Percentiles rank a stretch among this genome's conserved stretches.
Evolutionary conservation across 805 yeast genomes (phyloP).

Genomic region (Yarrowia divulgata): DNA sequence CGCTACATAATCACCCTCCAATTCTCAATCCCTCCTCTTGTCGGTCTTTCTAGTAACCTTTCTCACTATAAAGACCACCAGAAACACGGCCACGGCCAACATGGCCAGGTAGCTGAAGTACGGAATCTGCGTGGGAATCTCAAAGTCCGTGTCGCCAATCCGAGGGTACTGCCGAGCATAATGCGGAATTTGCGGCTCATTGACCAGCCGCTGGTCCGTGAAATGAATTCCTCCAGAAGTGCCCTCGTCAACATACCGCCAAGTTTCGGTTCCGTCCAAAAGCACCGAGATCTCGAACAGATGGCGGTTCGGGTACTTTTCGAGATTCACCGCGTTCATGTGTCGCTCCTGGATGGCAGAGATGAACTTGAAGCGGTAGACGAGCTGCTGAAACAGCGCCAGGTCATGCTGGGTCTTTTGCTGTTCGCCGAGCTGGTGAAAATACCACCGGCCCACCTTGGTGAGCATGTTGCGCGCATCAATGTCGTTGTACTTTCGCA

Average conservation of each 20-base stretch:
- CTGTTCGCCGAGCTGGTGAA: conserved; percentile 10
- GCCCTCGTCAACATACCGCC: background rate
- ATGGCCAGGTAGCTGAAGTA: background rate
- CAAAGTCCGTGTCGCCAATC: conserved; percentile 11
- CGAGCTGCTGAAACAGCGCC: conserved; percentile 6
- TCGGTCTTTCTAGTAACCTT: background rate
- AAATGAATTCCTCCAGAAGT: background rate
- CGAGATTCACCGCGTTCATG: background rate
- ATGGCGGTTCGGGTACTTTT: background rate
- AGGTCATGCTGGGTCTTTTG: conserved; percentile 8
- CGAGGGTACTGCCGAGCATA: background rate
- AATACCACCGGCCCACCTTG: background rate
- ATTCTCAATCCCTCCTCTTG: background rate
- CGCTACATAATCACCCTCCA: too few relatives aligned
- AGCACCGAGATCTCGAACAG: conserved; percentile 1
- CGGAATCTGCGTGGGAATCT: background rate
- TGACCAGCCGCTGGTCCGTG: background rate
- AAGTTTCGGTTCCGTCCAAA: background rate
- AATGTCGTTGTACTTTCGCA: background rate
- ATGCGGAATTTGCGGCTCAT: background rate
- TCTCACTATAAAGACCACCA: background rate
- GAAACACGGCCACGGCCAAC: background rate
- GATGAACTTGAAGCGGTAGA: conserved; percentile 3
- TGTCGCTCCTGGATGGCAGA: background rate
- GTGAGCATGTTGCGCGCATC: background rate